Percentiles rank a stretch among this genome's conserved stretches.
phyloP scores from a whole-genome alignment of 2,329 filamentous ascomycete genomes.

The Neurospora sp. region DNA sequence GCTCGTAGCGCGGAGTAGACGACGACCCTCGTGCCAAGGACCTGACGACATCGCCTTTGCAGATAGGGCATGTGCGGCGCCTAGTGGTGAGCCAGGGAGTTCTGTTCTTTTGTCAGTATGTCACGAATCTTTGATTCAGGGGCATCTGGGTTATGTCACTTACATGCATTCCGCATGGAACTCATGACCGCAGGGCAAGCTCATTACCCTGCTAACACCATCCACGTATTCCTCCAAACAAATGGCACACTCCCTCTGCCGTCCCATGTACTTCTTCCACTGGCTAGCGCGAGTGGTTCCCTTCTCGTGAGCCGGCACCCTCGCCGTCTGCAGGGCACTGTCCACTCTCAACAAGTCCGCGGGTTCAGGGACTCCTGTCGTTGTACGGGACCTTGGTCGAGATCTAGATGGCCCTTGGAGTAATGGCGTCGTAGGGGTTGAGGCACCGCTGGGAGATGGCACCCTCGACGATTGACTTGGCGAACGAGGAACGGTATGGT shows the following conservation, averaged over 20 bases:
- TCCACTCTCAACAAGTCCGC: conserved; percentile 35
- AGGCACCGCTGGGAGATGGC: conserved; percentile 55
- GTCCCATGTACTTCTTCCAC: conserved; percentile 58
- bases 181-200: conserved; percentile 91
- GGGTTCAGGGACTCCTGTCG: conserved; percentile 48
- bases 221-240: conserved; percentile 95
- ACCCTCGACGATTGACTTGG: conserved; percentile 47
- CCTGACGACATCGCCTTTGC: conserved; percentile 89
- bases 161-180: conserved; percentile 98
- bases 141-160: conserved; percentile 34
- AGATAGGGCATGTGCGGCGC: conserved; percentile 94
- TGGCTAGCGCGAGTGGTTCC: conserved; percentile 34
- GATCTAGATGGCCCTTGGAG: conserved; percentile 48
- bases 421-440: conserved; percentile 65
- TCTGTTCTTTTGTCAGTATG: conserved; percentile 35
- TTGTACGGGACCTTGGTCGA: conserved; percentile 55
- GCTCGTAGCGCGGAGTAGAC: conserved; percentile 42
- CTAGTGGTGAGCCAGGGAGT: conserved; percentile 95
- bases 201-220: conserved; percentile 92
- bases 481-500: conserved; percentile 68
- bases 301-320: conserved; percentile 38
- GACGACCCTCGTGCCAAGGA: conserved; percentile 48
- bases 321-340: conserved; percentile 30
- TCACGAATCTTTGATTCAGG: neutral
- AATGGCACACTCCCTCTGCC: conserved; percentile 83